Base-by-base conservation (phyloP, 2,329 filamentous ascomycete genomes). In the Colletotrichum scovillei region DNA sequence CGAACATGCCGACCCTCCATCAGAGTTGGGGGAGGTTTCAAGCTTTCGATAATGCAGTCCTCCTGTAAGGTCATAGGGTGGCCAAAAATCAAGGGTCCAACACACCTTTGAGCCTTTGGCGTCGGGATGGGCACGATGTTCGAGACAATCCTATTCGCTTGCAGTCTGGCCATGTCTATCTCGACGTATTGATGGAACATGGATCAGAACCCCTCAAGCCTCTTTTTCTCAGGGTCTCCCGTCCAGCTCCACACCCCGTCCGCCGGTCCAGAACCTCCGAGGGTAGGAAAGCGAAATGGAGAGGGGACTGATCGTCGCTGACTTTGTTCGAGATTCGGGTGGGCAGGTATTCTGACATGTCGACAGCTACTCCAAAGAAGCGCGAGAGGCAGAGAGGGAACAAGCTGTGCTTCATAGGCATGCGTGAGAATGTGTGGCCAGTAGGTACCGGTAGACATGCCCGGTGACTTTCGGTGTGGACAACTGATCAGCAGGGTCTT, bases 401-500 rank as follows among this genome's bases (percentile, higher is more conserved):
- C 38, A 42, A 42, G 38, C 16, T 42, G 38, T 19, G 16, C 38
- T 16, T 5, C 6, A 6, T 16, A 42, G 35, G 35, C 19, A 42
- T 16, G 38, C 16, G 5, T 42, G 38, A 35, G 32, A 35, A 49
- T 0, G 19, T 64, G 72, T 67, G 72, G 72, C 69, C 68, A 68
- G 32, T 72, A 49, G 72, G 32, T 35, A 35, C 32, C 32, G 32
- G 32, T 35, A 72, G 72, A 72, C 72, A 74, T 59, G 38, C 5
- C 55, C 49, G 53, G 69, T 74, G 68, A 74, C 69, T 74, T 49
- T 72, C 67, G 67, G 63, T 60, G 63, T 64, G 67, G 67, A 66
- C 62, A 70, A 22, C 57, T 16, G 74, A 76, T 76, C 73, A 63
- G 63, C 74, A 76, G 74, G 74, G 74, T 76, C 74, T 74, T 75